A percentile compares a stretch with the other conserved stretches of the same genome.
These are phyloP conservation scores for Penstemon newberryi DNA, from an alignment of 257 asterid genomes.

Conservation along the genomic window DNA sequence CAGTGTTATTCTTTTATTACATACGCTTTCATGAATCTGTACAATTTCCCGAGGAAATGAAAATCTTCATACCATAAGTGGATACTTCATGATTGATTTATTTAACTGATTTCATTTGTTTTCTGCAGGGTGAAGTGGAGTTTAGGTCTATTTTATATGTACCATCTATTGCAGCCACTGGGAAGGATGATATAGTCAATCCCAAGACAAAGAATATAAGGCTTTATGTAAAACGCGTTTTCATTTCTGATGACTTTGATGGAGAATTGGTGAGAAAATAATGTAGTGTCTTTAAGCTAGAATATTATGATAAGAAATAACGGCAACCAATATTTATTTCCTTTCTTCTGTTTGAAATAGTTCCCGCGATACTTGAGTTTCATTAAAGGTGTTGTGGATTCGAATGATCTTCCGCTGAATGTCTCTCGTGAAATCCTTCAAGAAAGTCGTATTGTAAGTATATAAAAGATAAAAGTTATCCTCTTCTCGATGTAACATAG, in stretches of 20 bases:
- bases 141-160: conserved; percentile 84
- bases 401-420: conserved; percentile 96
- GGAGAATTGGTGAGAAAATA: conserved; percentile 87
- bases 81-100: conserved; percentile 1
- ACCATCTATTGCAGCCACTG: conserved; percentile 73
- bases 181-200: conserved; percentile 80
- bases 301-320: conserved; percentile 9
- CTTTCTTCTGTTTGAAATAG: conserved; percentile 42
- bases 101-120: conserved; percentile 20
- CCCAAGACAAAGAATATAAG: conserved; percentile 91
- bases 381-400: conserved; percentile 96
- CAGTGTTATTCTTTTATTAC: not conserved
- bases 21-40: not conserved
- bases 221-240: conserved; percentile 89
- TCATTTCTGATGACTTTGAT: conserved; percentile 97
- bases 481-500: not conserved
- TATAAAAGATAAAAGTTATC: not conserved
- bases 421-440: conserved; percentile 98
- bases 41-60: no score
- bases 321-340: conserved; percentile 7
- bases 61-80: conserved; percentile 2
- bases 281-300: not conserved
- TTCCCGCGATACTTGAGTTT: conserved; percentile 98
- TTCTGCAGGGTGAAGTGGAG: conserved; percentile 94
- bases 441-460: conserved; percentile 97